Evolutionary conservation across 1,284 basidiomycete species (phyloP).

Genomic region (Fomitiporia mediterranea): DNA sequence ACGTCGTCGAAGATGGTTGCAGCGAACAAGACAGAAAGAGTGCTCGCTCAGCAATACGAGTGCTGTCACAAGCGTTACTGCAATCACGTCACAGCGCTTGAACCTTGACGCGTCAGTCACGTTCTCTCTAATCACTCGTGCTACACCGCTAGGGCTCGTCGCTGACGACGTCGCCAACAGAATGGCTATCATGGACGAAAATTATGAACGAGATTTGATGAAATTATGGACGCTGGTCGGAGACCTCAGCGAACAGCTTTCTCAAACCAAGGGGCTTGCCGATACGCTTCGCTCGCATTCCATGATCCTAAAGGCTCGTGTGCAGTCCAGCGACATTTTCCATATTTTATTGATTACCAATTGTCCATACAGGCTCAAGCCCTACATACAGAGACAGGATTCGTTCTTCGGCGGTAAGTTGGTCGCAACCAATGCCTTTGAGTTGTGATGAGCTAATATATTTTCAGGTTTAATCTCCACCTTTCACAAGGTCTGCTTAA

Average conservation of each 20-base stretch:
- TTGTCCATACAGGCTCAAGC: slow-evolving; percentile 49
- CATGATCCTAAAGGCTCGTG: slow-evolving; percentile 73
- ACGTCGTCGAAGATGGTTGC: slow-evolving; percentile 33
- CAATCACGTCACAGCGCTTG: not conserved
- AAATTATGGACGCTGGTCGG: slow-evolving; percentile 72
- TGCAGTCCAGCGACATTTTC: not conserved
- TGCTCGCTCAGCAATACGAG: slow-evolving; percentile 1
- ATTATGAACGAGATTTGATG: slow-evolving; percentile 51
- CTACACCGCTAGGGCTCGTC: not conserved
- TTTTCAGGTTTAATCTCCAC: slow-evolving; percentile 80
- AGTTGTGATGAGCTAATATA: not conserved
- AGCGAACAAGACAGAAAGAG: slow-evolving; percentile 20
- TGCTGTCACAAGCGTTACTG: slow-evolving; percentile 1
- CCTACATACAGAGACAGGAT: slow-evolving; percentile 77
- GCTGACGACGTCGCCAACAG: slow-evolving; percentile 19
- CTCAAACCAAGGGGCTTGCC: slow-evolving; percentile 65
- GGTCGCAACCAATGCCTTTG: not conserved
- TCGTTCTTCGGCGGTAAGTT: slow-evolving; percentile 79
- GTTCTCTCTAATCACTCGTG: not conserved
- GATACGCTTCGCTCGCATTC: slow-evolving; percentile 58
- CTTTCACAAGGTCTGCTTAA: slow-evolving; percentile 70
- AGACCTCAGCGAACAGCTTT: slow-evolving; percentile 81
- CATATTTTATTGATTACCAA: slow-evolving; percentile 4
- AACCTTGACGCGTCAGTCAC: not conserved
- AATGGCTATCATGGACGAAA: slow-evolving; percentile 40